Conservation (phyloP, 2,329 filamentous ascomycete genomes). For the Aspergillus aculeatinus region DNA sequence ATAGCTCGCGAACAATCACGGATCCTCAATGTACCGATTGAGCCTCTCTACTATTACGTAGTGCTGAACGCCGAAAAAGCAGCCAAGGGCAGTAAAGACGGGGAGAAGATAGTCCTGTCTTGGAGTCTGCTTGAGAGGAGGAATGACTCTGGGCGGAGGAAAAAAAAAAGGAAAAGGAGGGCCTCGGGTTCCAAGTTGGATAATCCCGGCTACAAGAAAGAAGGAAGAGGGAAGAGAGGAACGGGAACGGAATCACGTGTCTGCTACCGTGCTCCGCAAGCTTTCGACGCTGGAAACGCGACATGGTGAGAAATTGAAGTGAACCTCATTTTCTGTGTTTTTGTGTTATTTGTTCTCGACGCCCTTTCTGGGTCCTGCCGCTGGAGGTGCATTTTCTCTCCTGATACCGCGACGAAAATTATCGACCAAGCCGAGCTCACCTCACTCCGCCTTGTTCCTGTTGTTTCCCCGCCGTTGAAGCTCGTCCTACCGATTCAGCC, state of each 20-base stretch:
- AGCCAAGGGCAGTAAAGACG: background rate
- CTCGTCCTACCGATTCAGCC: background rate
- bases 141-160: background rate
- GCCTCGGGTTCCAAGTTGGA: background rate
- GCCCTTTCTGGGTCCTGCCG: background rate
- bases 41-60: background rate
- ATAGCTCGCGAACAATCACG: conserved; percentile 2
- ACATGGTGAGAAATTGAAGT: conserved; percentile 5
- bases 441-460: background rate
- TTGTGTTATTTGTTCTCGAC: background rate
- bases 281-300: conserved; percentile 18
- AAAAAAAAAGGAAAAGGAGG: conserved; percentile 5
- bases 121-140: background rate
- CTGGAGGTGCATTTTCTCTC: background rate
- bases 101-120: background rate
- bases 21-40: background rate
- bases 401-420: background rate
- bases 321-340: background rate
- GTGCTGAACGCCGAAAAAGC: background rate
- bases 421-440: background rate
- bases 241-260: conserved; percentile 17
- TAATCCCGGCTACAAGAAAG: background rate
- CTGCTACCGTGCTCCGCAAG: conserved; percentile 15
- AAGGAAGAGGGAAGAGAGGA: conserved; percentile 6
- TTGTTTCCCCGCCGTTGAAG: background rate